Evolutionary conservation across 2,329 filamentous ascomycete species (phyloP).

Genomic region (Claviceps sp.): DNA sequence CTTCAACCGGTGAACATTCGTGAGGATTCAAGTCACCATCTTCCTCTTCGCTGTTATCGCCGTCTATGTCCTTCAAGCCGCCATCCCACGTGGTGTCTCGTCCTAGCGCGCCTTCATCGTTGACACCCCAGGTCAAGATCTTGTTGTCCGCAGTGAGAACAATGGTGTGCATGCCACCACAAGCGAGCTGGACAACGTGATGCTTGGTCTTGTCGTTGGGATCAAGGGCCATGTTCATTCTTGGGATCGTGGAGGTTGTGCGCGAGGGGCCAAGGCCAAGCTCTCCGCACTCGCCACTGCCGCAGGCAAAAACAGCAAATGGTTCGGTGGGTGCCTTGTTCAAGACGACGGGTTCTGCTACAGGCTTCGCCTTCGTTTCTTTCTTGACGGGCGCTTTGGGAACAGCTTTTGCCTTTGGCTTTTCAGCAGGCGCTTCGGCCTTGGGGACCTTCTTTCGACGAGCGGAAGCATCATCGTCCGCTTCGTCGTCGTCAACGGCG

Average conservation of each 20-base stretch:
- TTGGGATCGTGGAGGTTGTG: conserved; percentile 1
- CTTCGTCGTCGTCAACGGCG: conserved; percentile 3
- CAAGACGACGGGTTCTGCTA: conserved; percentile 19
- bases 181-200: conserved; percentile 60
- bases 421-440: conserved; percentile 1
- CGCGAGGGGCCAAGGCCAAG: conserved; percentile 60
- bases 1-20: conserved; percentile 52
- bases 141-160: conserved; percentile 69
- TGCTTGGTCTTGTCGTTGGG: conserved; percentile 48
- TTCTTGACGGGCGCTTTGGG: conserved; percentile 1
- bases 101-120: conserved; percentile 71
- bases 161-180: conserved; percentile 71
- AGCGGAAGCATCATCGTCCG: neutral
- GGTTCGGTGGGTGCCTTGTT: conserved; percentile 37
- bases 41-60: conserved; percentile 45
- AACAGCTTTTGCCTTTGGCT: conserved; percentile 1
- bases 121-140: conserved; percentile 78
- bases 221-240: conserved; percentile 60
- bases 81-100: conserved; percentile 59
- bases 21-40: conserved; percentile 57
- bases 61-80: conserved; percentile 41
- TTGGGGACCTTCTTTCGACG: conserved; percentile 5
- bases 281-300: conserved; percentile 68
- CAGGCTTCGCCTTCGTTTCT: conserved; percentile 10
- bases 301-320: conserved; percentile 68